Percentiles rank a stretch among this genome's conserved stretches.
Conservation (phyloP, 1,284 basidiomycete genomes). For the Thecaphora thlaspeos region DNA sequence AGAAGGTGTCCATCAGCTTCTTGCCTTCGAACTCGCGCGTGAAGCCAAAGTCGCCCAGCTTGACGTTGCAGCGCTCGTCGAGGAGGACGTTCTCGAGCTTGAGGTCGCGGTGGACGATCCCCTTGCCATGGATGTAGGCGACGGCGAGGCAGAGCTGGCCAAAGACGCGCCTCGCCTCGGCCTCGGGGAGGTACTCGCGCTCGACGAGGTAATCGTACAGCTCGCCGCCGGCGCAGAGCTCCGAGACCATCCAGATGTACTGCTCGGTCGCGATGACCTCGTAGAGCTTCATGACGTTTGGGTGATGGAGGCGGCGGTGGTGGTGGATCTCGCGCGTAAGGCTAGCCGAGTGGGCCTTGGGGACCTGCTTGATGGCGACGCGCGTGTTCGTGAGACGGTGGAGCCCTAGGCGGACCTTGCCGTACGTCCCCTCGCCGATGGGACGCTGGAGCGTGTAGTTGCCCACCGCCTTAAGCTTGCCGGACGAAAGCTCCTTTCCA, state of each 20-base stretch:
- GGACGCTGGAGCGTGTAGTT: constrained; percentile 92
- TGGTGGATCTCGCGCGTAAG: constrained; percentile 97
- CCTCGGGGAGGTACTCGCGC: constrained; percentile 52
- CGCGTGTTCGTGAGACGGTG: constrained; percentile 72
- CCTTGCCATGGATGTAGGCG: constrained; percentile 58
- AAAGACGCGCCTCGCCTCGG: constrained; percentile 58
- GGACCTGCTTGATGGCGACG: constrained; percentile 94
- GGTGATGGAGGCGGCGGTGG: constrained; percentile 92
- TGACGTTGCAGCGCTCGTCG: constrained; percentile 59
- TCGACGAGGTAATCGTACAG: constrained; percentile 61
- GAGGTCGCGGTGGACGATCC: constrained; percentile 60
- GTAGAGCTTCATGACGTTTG: constrained; percentile 89
- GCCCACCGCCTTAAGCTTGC: constrained; percentile 84
- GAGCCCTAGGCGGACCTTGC: constrained; percentile 86
- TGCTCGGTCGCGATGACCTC: constrained; percentile 96
- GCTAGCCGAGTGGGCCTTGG: constrained; percentile 71
- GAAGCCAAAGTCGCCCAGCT: constrained; percentile 90
- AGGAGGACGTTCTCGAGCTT: constrained; percentile 64
- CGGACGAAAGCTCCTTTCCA: constrained; percentile 85
- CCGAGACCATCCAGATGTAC: constrained; percentile 93
- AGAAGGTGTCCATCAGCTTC: constrained; percentile 85
- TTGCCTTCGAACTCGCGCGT: constrained; percentile 88
- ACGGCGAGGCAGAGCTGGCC: constrained; percentile 60
- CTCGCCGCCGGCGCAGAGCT: constrained; percentile 86
- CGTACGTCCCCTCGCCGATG: constrained; percentile 91